A percentile compares a stretch with the other conserved stretches of the same genome.
phyloP scores from a whole-genome alignment of 2,329 filamentous ascomycete genomes.

The Colletotrichum destructivum region DNA sequence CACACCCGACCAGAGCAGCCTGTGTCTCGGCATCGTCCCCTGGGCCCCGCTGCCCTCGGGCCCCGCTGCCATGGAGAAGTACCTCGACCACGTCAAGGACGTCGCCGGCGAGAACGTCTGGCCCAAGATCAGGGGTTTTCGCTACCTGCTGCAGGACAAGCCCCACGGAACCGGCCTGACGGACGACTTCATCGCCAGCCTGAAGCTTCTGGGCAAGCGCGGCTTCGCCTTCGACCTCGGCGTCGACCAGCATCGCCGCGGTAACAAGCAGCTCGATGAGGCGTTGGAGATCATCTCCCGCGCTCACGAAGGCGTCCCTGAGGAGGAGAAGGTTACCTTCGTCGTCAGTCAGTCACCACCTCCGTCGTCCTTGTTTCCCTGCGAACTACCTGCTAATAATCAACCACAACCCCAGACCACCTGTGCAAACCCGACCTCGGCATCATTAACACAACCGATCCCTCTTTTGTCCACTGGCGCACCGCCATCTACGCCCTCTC shows the following conservation, averaged over 20 bases:
- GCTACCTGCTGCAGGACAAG: conserved; percentile 88
- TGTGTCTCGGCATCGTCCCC: conserved; percentile 80
- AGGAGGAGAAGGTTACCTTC: conserved; percentile 74
- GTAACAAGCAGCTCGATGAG: conserved; percentile 81
- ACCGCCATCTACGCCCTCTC: conserved; percentile 78
- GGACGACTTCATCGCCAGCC: conserved; percentile 73
- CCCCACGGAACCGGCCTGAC: conserved; percentile 75
- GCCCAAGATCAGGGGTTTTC: conserved; percentile 81
- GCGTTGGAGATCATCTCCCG: conserved; percentile 78
- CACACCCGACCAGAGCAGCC: conserved; percentile 61
- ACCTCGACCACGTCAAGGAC: conserved; percentile 74
- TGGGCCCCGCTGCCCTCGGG: conserved; percentile 89
- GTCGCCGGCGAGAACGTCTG: conserved; percentile 74
- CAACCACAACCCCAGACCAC: conserved; percentile 73
- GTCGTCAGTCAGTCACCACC: conserved; percentile 75
- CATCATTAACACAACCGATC: conserved; percentile 71
- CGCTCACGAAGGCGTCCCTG: conserved; percentile 73
- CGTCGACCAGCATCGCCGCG: conserved; percentile 84
- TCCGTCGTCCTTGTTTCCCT: not conserved
- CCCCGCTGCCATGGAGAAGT: conserved; percentile 71
- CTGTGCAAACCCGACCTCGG: conserved; percentile 88
- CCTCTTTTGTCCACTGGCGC: conserved; percentile 78
- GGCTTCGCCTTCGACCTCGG: conserved; percentile 86
- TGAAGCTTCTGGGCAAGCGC: conserved; percentile 75
- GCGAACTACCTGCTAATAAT: not conserved